Percentiles rank a stretch among this genome's conserved stretches.
phyloP scores from a whole-genome alignment of 2,329 filamentous ascomycete species.

The Fusarium zealandicum region DNA sequence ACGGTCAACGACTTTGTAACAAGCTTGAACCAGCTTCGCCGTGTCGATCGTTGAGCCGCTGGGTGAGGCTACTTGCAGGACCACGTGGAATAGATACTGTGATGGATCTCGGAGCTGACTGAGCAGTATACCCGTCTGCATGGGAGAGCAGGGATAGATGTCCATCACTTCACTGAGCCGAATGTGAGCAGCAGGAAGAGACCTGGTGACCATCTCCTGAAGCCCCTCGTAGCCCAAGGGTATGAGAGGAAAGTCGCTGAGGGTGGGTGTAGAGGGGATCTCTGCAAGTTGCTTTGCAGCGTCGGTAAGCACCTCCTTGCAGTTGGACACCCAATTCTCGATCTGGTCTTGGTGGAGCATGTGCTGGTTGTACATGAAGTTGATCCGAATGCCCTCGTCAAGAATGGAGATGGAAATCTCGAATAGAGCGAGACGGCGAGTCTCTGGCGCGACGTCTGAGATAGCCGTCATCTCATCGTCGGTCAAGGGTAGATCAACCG shows the following conservation, averaged over 20 bases:
- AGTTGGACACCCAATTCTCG: conserved; percentile 20
- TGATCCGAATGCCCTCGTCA: neutral
- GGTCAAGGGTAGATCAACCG: neutral
- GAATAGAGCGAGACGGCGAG: conserved; percentile 26
- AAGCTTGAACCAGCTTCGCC: conserved; percentile 16
- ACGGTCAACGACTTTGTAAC: conserved; percentile 34
- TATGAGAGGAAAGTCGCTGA: conserved; percentile 47
- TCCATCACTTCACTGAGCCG: conserved; percentile 40
- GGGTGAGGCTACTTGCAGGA: conserved; percentile 13
- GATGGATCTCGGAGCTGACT: conserved; percentile 40
- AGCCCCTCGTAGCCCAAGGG: conserved; percentile 42
- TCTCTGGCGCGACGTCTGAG: conserved; percentile 19
- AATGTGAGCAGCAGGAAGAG: conserved; percentile 30
- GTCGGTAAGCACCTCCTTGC: conserved; percentile 4
- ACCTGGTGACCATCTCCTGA: conserved; percentile 30
- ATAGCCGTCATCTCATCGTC: conserved; percentile 1
- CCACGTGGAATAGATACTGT: conserved; percentile 29
- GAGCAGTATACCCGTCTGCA: conserved; percentile 49
- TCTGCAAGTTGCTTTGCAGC: conserved; percentile 18
- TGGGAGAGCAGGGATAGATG: conserved; percentile 49
- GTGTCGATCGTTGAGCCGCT: conserved; percentile 1
- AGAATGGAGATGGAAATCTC: conserved; percentile 28
- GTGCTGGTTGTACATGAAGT: conserved; percentile 21
- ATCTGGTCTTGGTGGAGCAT: conserved; percentile 27
- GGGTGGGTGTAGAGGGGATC: conserved; percentile 32